Base-by-base conservation (phyloP, 2,329 filamentous ascomycete species). In the Talaromyces islandicus region DNA sequence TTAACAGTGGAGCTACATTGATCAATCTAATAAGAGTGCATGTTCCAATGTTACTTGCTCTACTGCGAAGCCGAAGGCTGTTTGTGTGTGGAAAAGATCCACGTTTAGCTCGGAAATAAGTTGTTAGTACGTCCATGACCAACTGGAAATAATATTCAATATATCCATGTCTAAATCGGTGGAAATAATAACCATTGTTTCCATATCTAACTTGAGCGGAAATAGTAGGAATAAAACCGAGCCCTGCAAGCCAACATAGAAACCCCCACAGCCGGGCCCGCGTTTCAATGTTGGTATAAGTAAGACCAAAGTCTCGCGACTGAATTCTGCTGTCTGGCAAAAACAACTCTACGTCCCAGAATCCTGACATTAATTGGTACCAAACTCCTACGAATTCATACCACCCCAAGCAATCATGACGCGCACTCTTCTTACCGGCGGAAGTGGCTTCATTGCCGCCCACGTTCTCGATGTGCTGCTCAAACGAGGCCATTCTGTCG, bases 371-470 rank as follows among this genome's bases (percentile, higher is more conserved):
- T n/a, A n/a, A n/a, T n/a, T n/a, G n/a, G n/a, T n/a, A n/a, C n/a
- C 5, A 41, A 41, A 41, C n/a, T 35, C 17, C 25, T 30, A 24
- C 32, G 3, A 19, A 24, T 41, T 29, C 17, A 55, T 55, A 55
- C 53, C 17, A 55, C 41, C 5, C 30, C 32, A 7, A 55, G 41
- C 27, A 48, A 25, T 38, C 46, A 60, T 60, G 58, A 60, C 58
- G 25, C 58, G 58, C 3, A 60, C 58, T 27, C 60, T 62, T 52
- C 55, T 43, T 46, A 52, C 56, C 65, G 80, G 83, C 63, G 83
- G 82, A 62, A 81, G 77, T 59, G 84, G 84, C 73, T 86, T 86
- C 72, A 85, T 86, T 62, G 84, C 84, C 60, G 81, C 82, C 27
- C 83, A 85, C 64, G 80, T 83, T 17, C 77, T 86, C 21, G 81